Conservation (phyloP, 345 rosid genomes). For the Alliaria petiolata region DNA sequence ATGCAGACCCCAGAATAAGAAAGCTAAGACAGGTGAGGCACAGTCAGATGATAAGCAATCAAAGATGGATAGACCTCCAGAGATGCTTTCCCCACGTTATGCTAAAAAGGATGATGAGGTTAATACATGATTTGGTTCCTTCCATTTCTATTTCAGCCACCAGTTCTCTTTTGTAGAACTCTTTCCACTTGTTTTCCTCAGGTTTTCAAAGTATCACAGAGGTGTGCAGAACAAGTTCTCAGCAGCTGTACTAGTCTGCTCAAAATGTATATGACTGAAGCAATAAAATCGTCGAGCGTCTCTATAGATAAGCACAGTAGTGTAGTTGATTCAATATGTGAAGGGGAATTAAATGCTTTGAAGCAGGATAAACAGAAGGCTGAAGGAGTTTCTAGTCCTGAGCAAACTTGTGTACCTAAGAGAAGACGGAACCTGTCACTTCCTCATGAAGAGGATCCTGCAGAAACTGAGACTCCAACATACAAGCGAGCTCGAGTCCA, state of each 20-base stretch:
- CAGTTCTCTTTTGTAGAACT: background rate
- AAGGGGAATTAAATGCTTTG: background rate
- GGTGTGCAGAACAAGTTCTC: slow-evolving; percentile 59
- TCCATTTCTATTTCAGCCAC: background rate
- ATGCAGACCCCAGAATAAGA: too few species aligned
- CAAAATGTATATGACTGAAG: slow-evolving; percentile 47
- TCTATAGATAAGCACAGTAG: slow-evolving; percentile 46
- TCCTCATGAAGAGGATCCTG: too few species aligned
- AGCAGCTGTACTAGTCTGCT: too few species aligned
- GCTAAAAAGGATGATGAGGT: background rate
- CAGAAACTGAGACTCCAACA: background rate
- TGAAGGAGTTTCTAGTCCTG: background rate
- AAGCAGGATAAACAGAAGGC: background rate
- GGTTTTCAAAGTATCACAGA: slow-evolving; percentile 44
- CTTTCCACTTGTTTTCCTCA: slow-evolving; percentile 45
- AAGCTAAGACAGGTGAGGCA: too few species aligned
- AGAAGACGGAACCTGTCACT: too few species aligned
- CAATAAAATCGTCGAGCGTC: slow-evolving; percentile 41
- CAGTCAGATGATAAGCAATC: too few species aligned
- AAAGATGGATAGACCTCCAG: background rate
- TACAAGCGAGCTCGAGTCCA: background rate
- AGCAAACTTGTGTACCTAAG: too few species aligned
- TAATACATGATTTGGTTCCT: background rate
- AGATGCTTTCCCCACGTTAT: background rate
- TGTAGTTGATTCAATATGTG: slow-evolving; percentile 48